Evolutionary conservation across 2,329 filamentous ascomycete species (phyloP).

Genomic region (Aureobasidium uvarum): DNA sequence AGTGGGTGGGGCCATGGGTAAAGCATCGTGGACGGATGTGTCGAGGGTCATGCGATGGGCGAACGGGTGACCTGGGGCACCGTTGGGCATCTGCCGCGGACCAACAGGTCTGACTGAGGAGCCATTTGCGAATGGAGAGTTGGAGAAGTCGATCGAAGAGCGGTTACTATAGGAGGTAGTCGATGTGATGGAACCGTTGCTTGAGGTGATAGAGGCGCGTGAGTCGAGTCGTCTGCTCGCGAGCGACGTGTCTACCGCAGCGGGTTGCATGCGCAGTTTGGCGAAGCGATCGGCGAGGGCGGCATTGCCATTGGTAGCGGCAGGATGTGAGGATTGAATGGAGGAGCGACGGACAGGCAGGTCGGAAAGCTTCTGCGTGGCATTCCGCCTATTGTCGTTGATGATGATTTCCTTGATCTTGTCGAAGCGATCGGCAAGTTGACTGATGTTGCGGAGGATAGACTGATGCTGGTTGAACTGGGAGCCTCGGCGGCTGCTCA

Average conservation of each 20-base stretch:
- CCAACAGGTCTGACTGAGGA: constrained; percentile 41
- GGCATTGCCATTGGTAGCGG: constrained; percentile 45
- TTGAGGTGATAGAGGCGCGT: constrained; percentile 34
- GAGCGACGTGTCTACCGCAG: constrained; percentile 26
- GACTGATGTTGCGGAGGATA: constrained; percentile 38
- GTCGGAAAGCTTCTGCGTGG: constrained; percentile 46
- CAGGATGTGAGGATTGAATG: background rate
- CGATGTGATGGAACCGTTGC: constrained; percentile 39
- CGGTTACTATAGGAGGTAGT: constrained; percentile 32
- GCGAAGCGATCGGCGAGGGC: constrained; percentile 38
- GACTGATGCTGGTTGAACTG: constrained; percentile 8
- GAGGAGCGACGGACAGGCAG: constrained; percentile 30
- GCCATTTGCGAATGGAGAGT: constrained; percentile 7
- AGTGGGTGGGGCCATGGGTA: constrained; percentile 70
- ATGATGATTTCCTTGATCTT: constrained; percentile 53
- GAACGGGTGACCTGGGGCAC: constrained; percentile 19
- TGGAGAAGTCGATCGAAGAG: constrained; percentile 32
- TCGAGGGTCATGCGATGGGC: constrained; percentile 46
- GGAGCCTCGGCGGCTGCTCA: constrained; percentile 4
- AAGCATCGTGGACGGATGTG: constrained; percentile 52
- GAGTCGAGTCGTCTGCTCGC: constrained; percentile 32
- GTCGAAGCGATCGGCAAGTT: constrained; percentile 45
- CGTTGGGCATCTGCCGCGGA: constrained; percentile 55
- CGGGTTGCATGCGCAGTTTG: constrained; percentile 31
- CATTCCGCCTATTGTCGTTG: constrained; percentile 56